Evolutionary conservation across 164 flowering plant species (phyloP).

Genomic region (Piper longum): DNA sequence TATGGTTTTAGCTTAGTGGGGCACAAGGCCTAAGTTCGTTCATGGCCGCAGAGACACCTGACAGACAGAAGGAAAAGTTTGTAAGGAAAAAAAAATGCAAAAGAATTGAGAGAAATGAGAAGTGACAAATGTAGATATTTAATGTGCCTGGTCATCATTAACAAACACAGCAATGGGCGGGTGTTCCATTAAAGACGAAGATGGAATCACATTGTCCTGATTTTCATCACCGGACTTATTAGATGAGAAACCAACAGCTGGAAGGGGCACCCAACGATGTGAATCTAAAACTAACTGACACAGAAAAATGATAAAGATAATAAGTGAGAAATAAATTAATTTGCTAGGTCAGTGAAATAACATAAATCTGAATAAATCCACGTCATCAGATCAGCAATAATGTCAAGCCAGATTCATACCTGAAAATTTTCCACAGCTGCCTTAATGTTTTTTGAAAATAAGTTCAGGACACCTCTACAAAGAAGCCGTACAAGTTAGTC

Average conservation of each 20-base stretch:
- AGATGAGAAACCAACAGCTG: slow-evolving; percentile 67
- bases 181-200: slow-evolving; percentile 89
- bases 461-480: slow-evolving; percentile 80
- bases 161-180: slow-evolving; percentile 95
- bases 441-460: slow-evolving; percentile 78
- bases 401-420: slow-evolving; percentile 27
- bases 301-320: not conserved
- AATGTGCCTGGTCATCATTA: slow-evolving; percentile 40
- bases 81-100: not conserved
- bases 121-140: not conserved
- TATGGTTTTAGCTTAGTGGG: slow-evolving; percentile 65
- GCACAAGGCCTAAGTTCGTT: slow-evolving; percentile 97
- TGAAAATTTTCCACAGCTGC: slow-evolving; percentile 94
- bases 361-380: not conserved
- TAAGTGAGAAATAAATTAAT: not conserved
- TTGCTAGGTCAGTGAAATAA: not conserved
- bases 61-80: slow-evolving; percentile 3
- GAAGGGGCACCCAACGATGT: slow-evolving; percentile 86
- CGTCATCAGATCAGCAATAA: not conserved
- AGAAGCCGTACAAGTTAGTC: not conserved
- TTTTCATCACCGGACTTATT: slow-evolving; percentile 46
- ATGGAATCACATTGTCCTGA: slow-evolving; percentile 84
- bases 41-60: slow-evolving; percentile 92
- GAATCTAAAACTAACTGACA: slow-evolving; percentile 17
- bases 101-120: not conserved